Base-by-base conservation (phyloP, 1,139 yeast species). In the Debaryomyces nepalensis region DNA sequence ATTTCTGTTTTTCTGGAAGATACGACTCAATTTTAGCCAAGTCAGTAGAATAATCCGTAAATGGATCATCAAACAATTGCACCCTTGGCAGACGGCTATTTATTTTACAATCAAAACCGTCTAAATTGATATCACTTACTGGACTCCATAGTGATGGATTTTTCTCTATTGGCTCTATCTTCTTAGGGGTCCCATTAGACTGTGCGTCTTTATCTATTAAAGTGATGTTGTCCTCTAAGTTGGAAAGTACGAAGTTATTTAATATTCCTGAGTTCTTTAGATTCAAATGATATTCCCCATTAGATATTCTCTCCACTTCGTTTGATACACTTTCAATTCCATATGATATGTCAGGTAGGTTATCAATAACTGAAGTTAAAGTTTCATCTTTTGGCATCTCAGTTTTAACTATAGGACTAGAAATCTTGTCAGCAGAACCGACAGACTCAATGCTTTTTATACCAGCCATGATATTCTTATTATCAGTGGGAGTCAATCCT, bases 191-290 rank as follows among this genome's bases (percentile, higher is more conserved):
- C 7, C 11, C 4, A 9, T 21, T 22, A 10, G 10, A 7, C 6
- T 21, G 11, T 19, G 19, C 7, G 10, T 9, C 10, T 24, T 16
- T 23, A 11, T 22, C 30, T 12, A 22, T 9, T 5, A 27, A 7
- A 29, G 5, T 12, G 18, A 24, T 32, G 20, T 26, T 37, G n/a
- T 42, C 45, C 18, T 51, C 50, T 11, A 49, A 24, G 23, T 46
- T 48, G 2, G 55, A 43, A n/a, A 50, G 46, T 4, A 64, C 47
- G 37, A 59, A 66, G 32, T 53, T 53, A 42, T 56, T 62, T 46
- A 66, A 62, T 9, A 67, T 53, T 33, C 56, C 69, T 0, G 67
- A 63, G 40, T 61, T 62, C 30, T 63, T 63, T 11, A 64, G 43
- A 27, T 59, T 60, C 41, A 66, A 55, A 29, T 51, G 61, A 33